Evolutionary conservation across 1,139 yeast species (phyloP).

Genomic region (Protomyces macrosporus): DNA sequence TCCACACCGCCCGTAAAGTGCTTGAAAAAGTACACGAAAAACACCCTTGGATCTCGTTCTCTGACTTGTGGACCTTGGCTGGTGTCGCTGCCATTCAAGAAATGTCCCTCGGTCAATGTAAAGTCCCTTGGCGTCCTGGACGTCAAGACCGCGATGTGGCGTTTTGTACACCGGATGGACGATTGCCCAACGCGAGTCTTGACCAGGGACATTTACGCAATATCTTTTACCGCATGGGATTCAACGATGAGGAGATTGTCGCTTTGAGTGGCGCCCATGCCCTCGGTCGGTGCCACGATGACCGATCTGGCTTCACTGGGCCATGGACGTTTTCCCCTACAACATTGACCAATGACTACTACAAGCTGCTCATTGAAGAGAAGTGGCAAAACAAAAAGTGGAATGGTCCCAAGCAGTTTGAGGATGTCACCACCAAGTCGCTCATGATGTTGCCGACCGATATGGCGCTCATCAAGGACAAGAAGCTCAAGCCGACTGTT

Average conservation of each 20-base stretch:
- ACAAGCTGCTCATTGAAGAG: slow-evolving; percentile 61
- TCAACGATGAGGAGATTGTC: slow-evolving; percentile 58
- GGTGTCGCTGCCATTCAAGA: slow-evolving; percentile 57
- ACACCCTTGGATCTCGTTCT: slow-evolving; percentile 57
- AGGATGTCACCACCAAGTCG: slow-evolving; percentile 57
- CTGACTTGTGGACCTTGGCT: slow-evolving; percentile 64
- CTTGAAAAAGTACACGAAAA: slow-evolving; percentile 54
- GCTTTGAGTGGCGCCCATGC: slow-evolving; percentile 62
- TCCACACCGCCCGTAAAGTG: slow-evolving; percentile 52
- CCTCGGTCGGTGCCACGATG: slow-evolving; percentile 58
- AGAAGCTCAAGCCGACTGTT: slow-evolving; percentile 48
- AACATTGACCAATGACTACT: slow-evolving; percentile 54
- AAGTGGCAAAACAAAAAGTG: slow-evolving; percentile 64
- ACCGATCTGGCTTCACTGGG: slow-evolving; percentile 66
- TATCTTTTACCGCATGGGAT: slow-evolving; percentile 58
- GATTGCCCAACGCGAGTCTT: slow-evolving; percentile 52
- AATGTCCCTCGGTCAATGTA: slow-evolving; percentile 54
- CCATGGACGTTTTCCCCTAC: slow-evolving; percentile 95
- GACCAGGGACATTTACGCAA: slow-evolving; percentile 52
- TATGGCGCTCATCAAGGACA: slow-evolving; percentile 51
- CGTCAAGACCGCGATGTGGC: slow-evolving; percentile 61
- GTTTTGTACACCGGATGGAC: slow-evolving; percentile 46
- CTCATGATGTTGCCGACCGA: slow-evolving; percentile 69
- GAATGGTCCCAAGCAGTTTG: slow-evolving; percentile 51
- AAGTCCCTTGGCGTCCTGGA: slow-evolving; percentile 56